Base-by-base conservation (phyloP, 345 rosid genomes). In the Theobroma cacao region DNA sequence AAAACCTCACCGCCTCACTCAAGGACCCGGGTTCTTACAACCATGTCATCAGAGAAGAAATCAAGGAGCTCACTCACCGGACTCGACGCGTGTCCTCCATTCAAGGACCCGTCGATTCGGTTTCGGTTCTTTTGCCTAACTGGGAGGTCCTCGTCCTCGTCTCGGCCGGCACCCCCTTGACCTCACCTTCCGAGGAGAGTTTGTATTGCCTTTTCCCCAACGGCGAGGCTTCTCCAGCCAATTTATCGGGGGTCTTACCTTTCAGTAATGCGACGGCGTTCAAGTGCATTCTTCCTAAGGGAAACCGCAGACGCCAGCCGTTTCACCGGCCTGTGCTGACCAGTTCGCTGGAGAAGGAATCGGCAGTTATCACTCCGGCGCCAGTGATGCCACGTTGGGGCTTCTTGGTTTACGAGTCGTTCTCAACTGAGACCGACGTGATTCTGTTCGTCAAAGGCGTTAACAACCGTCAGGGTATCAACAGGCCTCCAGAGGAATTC, bases 361-460 rank as follows among this genome's bases (percentile, higher is more conserved):
- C 77, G 0, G 80, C 78, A 0, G 68, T 52, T 48, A 67, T 64
- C 2, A 55, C 83, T 8, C 77, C 75, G 1, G 33, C 86, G 81
- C 55, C 52, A 78, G 84, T 77, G 79, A 83, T 95, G 52, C 72
- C 90, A 47, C 81, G 88, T 28, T 89, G 88, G 92, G 86, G 67
- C 5, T 81, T 67, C 58, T 84, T 93, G 20, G 94, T 85, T 55
- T 95, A 92, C 85, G 99, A 95, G 52, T 84, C 96, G 4, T 67
- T 91, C 59, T 91, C 98, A 8, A 88, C 93, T 0, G 91, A 83
- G 63, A 47, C 76, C 80, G 98, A 93, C 87, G 92, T 95, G 74
- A 92, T 92, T 41, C 24, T 95, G 12, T 90, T 95, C 79, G 96
- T 79, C 45, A 95, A 95, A 75, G 99, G 97, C 5, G 76, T 91